Evolutionary conservation across 306 rosid genomes (phyloP), one percentile per base, ranked within the genome.

Genomic region (Pachyrhizus erosus): DNA sequence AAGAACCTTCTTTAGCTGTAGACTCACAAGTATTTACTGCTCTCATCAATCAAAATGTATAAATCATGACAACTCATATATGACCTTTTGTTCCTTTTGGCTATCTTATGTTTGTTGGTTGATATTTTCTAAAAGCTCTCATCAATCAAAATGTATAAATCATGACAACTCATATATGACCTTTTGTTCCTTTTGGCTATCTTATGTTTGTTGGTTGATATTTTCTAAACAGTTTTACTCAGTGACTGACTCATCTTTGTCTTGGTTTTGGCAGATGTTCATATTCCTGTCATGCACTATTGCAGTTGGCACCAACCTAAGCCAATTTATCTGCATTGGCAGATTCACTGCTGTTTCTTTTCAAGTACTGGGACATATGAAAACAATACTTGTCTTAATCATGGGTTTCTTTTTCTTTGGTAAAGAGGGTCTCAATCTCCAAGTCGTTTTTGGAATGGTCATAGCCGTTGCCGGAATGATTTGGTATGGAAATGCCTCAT

Each of bases 391-490:
- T 34, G 96, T 91, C 27, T 67, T 89, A 83, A 73, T 89, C 15
- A 80, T 91, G 93, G 96, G 96, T 20, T 91, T 91, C 89, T 82
- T 91, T 73, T 87, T 91, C 90, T 91, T 91, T 75, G 96, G 96
- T 9, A 88, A 85, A 82, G 91, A 91, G 61, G 89, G 90, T 57
- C 89, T 91, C 70, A 91, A 82, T 87, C 82, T 87, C 55, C 96
- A 91, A 4, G 93, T 91, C 55, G 89, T 91, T 65, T 73, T 91
- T 23, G 96, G 96, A 54, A 91, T 91, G 96, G 0, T 89, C 70
- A 88, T 91, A 86, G 96, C 96, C 21, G 91, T 91, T 18, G 87
- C 77, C 37, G 96, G 96, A 74, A 91, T 91, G 96, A 77, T 91
- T 24, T 91, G 96, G 96, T 91, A 91, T 21, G 89, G 93, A 21